Evolutionary conservation across 139 green algal genomes (phyloP).

Genomic region (Haematococcus sp.): DNA sequence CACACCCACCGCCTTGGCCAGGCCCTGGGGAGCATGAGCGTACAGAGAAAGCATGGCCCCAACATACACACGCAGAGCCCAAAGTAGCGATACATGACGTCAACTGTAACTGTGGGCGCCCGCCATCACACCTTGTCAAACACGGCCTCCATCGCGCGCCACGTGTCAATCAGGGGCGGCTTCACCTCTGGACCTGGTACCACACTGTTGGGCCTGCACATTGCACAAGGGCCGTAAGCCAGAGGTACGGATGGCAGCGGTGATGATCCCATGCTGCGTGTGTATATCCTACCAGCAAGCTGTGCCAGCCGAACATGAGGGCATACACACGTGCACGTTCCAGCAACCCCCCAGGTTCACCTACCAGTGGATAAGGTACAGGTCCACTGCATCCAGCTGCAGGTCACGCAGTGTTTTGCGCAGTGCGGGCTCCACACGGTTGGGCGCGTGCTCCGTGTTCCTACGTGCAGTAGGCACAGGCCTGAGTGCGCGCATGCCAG

Average conservation of each 20-base stretch:
- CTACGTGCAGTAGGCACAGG: not conserved
- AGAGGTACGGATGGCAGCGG: too few relatives aligned
- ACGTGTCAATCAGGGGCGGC: conserved; percentile 53
- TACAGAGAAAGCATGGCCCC: too few relatives aligned
- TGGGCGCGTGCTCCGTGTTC: conserved; percentile 52
- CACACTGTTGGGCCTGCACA: conserved; percentile 49
- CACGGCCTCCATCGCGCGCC: conserved; percentile 62
- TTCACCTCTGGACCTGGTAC: conserved; percentile 53
- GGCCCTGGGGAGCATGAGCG: conserved; percentile 21
- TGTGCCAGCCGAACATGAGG: too few relatives aligned
- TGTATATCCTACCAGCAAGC: not conserved
- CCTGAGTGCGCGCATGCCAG: too few relatives aligned
- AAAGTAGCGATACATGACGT: too few relatives aligned
- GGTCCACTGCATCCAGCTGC: conserved; percentile 73
- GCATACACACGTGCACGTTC: too few relatives aligned
- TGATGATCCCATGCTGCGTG: too few relatives aligned
- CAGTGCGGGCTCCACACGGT: conserved; percentile 22
- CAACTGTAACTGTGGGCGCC: too few relatives aligned
- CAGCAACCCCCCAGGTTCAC: too few relatives aligned
- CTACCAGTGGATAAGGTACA: conserved; percentile 29
- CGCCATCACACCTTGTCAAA: conserved; percentile 50
- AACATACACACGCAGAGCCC: too few relatives aligned
- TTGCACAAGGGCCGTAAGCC: conserved; percentile 28
- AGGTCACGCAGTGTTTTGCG: conserved; percentile 70
- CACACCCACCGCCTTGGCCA: conserved; percentile 76